A percentile compares a stretch with the other conserved stretches of the same genome.
Conservation (phyloP, 2,329 filamentous ascomycete genomes). For the Curvularia spicifera region DNA sequence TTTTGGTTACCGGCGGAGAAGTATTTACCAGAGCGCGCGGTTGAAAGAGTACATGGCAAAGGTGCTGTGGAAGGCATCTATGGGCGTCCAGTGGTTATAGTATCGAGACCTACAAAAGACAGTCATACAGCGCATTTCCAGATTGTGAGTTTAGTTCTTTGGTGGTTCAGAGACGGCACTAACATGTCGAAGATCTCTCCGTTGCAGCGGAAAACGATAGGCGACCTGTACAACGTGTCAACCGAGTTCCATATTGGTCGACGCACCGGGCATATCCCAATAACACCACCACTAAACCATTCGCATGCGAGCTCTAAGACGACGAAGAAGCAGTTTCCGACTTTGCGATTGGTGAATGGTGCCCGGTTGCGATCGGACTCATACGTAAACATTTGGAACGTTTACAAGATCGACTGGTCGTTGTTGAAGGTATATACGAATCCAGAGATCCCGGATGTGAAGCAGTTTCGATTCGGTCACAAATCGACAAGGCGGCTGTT, state of each 20-base stretch:
- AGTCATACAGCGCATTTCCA: slow-evolving; percentile 42
- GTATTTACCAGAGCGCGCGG: slow-evolving; percentile 35
- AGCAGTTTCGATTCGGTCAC: slow-evolving; percentile 31
- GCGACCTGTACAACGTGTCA: slow-evolving; percentile 41
- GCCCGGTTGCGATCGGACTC: slow-evolving; percentile 40
- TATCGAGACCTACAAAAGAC: slow-evolving; percentile 40
- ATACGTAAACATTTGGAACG: slow-evolving; percentile 44
- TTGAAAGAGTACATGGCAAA: slow-evolving; percentile 40
- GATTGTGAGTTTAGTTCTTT: slow-evolving; percentile 33
- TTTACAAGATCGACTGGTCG: slow-evolving; percentile 44
- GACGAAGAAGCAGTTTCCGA: slow-evolving; percentile 40
- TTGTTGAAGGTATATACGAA: slow-evolving; percentile 37
- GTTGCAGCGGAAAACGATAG: slow-evolving; percentile 42
- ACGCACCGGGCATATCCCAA: slow-evolving; percentile 44
- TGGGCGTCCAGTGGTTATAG: slow-evolving; percentile 43
- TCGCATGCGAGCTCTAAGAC: slow-evolving; percentile 44
- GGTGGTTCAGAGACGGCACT: slow-evolving; percentile 7
- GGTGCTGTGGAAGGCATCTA: slow-evolving; percentile 43
- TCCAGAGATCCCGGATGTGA: slow-evolving; percentile 26
- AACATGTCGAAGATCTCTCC: slow-evolving; percentile 41
- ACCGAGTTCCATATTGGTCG: slow-evolving; percentile 44
- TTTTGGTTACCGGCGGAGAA: slow-evolving; percentile 44
- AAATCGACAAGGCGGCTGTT: slow-evolving; percentile 36
- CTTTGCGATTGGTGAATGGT: slow-evolving; percentile 31
- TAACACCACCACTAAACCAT: slow-evolving; percentile 41